These are phyloP conservation scores for Lojkania enalia DNA, from an alignment of 2,329 filamentous ascomycete species.

Conservation along the genomic window DNA sequence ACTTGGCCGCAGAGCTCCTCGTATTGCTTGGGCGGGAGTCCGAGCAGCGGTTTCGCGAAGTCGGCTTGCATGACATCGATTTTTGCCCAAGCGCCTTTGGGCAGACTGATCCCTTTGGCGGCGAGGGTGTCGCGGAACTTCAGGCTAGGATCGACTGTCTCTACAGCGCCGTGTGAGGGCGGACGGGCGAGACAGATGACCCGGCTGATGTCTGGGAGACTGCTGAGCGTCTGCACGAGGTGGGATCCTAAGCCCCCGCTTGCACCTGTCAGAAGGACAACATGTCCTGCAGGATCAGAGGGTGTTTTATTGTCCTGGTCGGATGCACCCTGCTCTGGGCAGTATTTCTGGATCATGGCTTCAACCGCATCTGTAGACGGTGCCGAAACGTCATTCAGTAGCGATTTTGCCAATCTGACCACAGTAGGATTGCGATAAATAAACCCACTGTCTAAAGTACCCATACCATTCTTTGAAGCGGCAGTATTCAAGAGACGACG, in stretches of 20 bases:
- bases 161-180: background rate
- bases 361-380: background rate
- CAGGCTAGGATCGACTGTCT: too few species aligned
- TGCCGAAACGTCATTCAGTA: background rate
- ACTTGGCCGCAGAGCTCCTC: conserved; percentile 24
- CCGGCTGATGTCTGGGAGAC: background rate
- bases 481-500: background rate
- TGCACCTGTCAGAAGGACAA: conserved; percentile 44
- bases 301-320: too few species aligned
- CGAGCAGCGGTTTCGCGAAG: background rate
- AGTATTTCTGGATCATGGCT: background rate
- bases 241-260: conserved; percentile 45
- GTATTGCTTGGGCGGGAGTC: background rate
- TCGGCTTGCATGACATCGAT: background rate
- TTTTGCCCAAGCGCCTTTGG: background rate
- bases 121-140: background rate
- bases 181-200: background rate
- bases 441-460: too few species aligned
- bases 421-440: background rate
- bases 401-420: background rate
- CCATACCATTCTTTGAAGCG: too few species aligned
- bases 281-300: background rate
- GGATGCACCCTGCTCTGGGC: background rate
- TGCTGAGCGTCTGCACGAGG: conserved; percentile 32
- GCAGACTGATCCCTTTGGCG: background rate